phyloP scores from a whole-genome alignment of 257 asterid genomes.

The Nicotiana undulata region DNA sequence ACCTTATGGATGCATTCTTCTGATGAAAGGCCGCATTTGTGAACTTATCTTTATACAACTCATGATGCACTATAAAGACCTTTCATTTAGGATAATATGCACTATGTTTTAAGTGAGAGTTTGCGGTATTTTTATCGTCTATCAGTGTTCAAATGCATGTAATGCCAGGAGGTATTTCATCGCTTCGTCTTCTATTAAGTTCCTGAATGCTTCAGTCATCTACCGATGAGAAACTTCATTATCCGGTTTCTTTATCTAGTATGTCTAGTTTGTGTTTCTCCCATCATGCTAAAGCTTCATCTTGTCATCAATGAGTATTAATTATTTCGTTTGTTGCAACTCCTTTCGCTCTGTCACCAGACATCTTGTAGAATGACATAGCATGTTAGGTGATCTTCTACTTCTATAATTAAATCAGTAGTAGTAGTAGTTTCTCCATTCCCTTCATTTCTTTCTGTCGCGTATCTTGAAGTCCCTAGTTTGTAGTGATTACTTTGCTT shows the following conservation, averaged over 20 bases:
- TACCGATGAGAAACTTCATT: not conserved
- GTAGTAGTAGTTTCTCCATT: not conserved
- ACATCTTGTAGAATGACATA: not conserved
- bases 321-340: not conserved
- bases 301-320: not conserved
- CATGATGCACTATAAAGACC: not conserved
- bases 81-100: not conserved
- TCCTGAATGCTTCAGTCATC: not conserved
- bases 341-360: not conserved
- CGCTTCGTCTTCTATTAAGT: not conserved
- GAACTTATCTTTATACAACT: not conserved
- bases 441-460: not conserved
- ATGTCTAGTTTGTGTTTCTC: not conserved
- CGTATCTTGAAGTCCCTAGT: not conserved
- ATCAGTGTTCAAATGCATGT: not conserved
- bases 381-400: not conserved
- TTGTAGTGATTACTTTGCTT: not conserved
- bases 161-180: not conserved
- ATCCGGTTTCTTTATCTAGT: not conserved
- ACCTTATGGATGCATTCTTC: not conserved
- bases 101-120: not conserved
- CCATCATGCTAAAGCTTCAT: not conserved
- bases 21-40: not conserved
- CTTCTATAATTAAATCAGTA: not conserved
- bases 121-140: not conserved